Conservation (phyloP, 345 rosid species). For the Clarkia xantiana region DNA sequence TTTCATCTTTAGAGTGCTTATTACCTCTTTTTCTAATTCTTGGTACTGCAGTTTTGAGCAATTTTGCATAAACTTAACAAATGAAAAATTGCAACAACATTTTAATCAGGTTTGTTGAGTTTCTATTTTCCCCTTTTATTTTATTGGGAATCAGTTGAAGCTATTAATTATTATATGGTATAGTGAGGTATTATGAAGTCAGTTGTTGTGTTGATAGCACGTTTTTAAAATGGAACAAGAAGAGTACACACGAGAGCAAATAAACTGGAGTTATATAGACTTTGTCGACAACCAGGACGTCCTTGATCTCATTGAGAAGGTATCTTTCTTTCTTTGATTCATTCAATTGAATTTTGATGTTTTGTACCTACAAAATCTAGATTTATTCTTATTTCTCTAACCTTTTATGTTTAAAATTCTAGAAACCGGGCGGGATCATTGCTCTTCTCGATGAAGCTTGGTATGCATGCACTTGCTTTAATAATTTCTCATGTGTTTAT, state of each 20-base stretch:
- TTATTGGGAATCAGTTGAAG: neutral
- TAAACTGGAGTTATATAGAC: slow-evolving; percentile 97
- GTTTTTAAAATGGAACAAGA: slow-evolving; percentile 99
- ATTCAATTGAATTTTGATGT: too few relatives aligned
- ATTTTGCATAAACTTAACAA: slow-evolving; percentile 95
- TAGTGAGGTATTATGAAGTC: neutral
- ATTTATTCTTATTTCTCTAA: too few relatives aligned
- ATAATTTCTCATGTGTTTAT: neutral
- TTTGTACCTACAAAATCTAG: too few relatives aligned
- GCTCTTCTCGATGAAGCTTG: slow-evolving; percentile 98
- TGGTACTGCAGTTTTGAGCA: slow-evolving; percentile 66
- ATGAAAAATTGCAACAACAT: slow-evolving; percentile 97
- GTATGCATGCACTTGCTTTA: slow-evolving; percentile 28
- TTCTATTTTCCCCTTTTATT: neutral
- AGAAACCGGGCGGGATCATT: slow-evolving; percentile 98
- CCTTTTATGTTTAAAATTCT: slow-evolving; percentile 28
- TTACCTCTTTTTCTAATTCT: slow-evolving; percentile 1
- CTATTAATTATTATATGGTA: neutral
- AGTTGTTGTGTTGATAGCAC: slow-evolving; percentile 34
- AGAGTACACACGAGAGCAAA: slow-evolving; percentile 89
- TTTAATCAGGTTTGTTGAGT: slow-evolving; percentile 68
- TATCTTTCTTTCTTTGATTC: slow-evolving; percentile 1
- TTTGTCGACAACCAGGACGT: slow-evolving; percentile 89
- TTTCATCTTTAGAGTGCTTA: neutral
- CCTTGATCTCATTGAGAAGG: slow-evolving; percentile 96